Conservation (phyloP, 169 alveolate genomes). For the Plasmodium inui region DNA sequence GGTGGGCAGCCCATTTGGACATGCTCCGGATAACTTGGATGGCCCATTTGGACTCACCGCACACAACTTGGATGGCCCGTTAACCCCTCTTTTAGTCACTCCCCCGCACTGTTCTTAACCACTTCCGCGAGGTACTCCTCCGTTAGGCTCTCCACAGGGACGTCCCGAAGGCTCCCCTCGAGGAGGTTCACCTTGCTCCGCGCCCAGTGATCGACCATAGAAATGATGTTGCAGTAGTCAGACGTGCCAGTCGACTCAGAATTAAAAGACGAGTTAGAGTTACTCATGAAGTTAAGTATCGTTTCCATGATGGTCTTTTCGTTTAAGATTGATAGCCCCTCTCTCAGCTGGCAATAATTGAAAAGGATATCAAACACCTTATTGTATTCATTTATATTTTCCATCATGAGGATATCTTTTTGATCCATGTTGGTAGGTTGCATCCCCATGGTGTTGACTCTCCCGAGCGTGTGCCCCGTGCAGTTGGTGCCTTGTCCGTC, state of each 20-base stretch:
- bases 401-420: constrained; percentile 22
- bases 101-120: background rate
- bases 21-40: background rate
- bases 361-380: constrained; percentile 67
- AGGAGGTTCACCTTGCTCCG: constrained; percentile 17
- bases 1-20: background rate
- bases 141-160: constrained; percentile 43
- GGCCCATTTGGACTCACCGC: background rate
- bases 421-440: background rate
- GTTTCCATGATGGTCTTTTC: constrained; percentile 52
- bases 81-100: background rate
- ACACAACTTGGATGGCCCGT: background rate
- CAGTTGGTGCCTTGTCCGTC: background rate
- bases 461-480: background rate
- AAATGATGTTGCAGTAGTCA: constrained; percentile 5
- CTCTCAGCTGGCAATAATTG: constrained; percentile 37
- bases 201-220: constrained; percentile 17
- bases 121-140: constrained; percentile 13
- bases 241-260: constrained; percentile 23
- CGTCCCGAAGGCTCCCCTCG: background rate
- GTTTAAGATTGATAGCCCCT: constrained; percentile 14
- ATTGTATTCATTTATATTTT: constrained; percentile 59
- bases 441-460: background rate
- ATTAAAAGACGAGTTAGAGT: constrained; percentile 46
- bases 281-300: constrained; percentile 29